Conservation (phyloP, 1,139 yeast species). For the Nakaseomyces sp. region DNA sequence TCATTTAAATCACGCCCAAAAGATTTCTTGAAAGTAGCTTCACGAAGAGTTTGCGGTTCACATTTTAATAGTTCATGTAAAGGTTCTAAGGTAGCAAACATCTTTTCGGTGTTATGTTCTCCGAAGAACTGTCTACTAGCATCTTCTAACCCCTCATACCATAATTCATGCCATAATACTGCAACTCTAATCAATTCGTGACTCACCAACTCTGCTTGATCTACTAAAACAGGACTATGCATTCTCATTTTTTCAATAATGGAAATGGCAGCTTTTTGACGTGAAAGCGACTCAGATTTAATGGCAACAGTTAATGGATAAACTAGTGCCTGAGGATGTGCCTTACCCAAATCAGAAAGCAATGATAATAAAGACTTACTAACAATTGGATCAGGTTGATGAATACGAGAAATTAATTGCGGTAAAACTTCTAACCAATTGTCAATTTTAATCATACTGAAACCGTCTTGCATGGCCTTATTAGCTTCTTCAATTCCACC, state of each 20-base stretch:
- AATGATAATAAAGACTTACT: constrained; percentile 72
- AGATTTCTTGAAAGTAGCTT: constrained; percentile 88
- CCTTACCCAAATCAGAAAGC: constrained; percentile 80
- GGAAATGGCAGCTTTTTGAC: constrained; percentile 86
- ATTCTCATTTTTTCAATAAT: constrained; percentile 88
- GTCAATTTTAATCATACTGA: constrained; percentile 79
- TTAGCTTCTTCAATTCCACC: constrained; percentile 93
- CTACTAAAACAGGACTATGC: constrained; percentile 77
- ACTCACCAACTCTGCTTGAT: constrained; percentile 88
- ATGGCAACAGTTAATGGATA: constrained; percentile 95
- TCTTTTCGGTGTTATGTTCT: constrained; percentile 88
- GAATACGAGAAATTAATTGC: constrained; percentile 90
- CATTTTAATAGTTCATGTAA: constrained; percentile 71
- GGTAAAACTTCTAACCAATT: constrained; percentile 95
- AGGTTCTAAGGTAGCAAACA: constrained; percentile 88
- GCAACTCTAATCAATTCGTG: constrained; percentile 90
- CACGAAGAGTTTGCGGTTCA: constrained; percentile 91
- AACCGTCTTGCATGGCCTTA: constrained; percentile 84
- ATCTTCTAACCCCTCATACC: constrained; percentile 97
- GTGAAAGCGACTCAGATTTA: constrained; percentile 79
- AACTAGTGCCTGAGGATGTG: constrained; percentile 94
- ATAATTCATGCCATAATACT: constrained; percentile 93
- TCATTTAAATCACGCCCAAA: constrained; percentile 90
- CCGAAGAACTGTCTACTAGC: constrained; percentile 91
- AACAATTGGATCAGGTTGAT: constrained; percentile 85